These are phyloP conservation scores for Claviceps sp. DNA, from an alignment of 2,329 filamentous ascomycete species.

Conservation along the genomic window DNA sequence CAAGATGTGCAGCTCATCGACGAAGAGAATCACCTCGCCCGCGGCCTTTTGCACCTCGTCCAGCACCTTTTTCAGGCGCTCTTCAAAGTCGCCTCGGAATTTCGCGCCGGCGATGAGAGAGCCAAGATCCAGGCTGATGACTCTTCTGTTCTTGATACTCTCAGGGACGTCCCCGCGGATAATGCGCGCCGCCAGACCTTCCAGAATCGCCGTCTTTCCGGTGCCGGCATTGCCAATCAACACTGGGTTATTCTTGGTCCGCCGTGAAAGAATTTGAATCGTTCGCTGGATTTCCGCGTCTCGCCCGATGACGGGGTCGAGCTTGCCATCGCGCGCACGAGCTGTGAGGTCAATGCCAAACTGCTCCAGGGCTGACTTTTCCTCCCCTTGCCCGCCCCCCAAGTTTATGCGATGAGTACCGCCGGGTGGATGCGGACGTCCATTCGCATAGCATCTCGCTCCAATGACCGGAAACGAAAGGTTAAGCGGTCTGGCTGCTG, in stretches of 20 bases:
- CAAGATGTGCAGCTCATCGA: constrained; percentile 86
- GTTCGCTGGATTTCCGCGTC: constrained; percentile 86
- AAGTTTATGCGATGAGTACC: constrained; percentile 92
- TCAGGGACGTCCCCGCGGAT: constrained; percentile 88
- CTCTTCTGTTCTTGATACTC: constrained; percentile 86
- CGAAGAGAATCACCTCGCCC: constrained; percentile 84
- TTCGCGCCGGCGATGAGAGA: constrained; percentile 92
- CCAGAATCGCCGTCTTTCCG: constrained; percentile 86
- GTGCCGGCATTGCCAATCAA: constrained; percentile 86
- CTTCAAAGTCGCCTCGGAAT: constrained; percentile 91
- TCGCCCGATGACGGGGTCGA: constrained; percentile 91
- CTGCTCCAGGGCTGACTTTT: constrained; percentile 82
- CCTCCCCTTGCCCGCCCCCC: constrained; percentile 49
- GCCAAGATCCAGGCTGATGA: constrained; percentile 77
- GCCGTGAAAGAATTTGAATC: constrained; percentile 81
- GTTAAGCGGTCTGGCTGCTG: constrained; percentile 8
- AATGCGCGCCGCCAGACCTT: constrained; percentile 81
- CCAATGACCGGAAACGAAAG: constrained; percentile 27
- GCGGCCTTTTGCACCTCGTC: constrained; percentile 83
- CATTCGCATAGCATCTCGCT: constrained; percentile 49
- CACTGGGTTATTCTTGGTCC: constrained; percentile 93
- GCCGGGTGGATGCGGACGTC: constrained; percentile 73
- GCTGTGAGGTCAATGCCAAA: constrained; percentile 85
- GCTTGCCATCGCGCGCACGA: constrained; percentile 71
- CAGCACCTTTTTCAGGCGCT: constrained; percentile 78